Percentiles rank a stretch among this genome's conserved stretches.
phyloP scores from a whole-genome alignment of 768 basidiomycete genomes.

The Boletus coccyginus region DNA sequence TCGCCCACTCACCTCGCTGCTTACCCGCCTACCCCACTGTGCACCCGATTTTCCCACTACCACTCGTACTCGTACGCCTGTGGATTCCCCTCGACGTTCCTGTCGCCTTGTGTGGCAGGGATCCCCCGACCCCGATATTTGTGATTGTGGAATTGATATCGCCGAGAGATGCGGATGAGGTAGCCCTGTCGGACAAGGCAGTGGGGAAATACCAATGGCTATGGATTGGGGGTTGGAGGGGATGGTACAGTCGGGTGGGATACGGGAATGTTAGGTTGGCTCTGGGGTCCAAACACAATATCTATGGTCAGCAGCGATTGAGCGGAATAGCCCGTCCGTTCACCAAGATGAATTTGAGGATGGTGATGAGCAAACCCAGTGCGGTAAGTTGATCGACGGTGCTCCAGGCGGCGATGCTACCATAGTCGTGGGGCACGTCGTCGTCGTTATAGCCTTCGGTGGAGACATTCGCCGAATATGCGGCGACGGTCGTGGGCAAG shows the following conservation, averaged over 20 bases:
- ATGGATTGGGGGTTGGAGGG: slow-evolving; percentile 36
- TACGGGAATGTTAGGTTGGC: slow-evolving; percentile 63
- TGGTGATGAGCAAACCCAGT: too few species aligned
- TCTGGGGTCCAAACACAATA: slow-evolving; percentile 52
- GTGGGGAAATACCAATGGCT: too few species aligned
- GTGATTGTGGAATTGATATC: too few species aligned
- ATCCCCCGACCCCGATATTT: too few species aligned
- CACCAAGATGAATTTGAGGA: too few species aligned
- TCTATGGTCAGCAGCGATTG: background rate
- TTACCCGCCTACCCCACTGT: slow-evolving; percentile 78
- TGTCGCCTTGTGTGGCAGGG: too few species aligned
- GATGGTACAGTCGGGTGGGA: slow-evolving; percentile 49
- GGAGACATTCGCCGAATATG: slow-evolving; percentile 43
- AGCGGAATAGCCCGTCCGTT: too few species aligned
- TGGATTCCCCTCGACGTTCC: background rate
- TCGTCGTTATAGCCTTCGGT: slow-evolving; percentile 49
- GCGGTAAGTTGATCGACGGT: too few species aligned
- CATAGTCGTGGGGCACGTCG: slow-evolving; percentile 50
- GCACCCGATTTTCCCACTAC: slow-evolving; percentile 81
- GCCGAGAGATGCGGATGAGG: too few species aligned
- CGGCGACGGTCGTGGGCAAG: slow-evolving; percentile 59
- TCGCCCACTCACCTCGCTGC: slow-evolving; percentile 70
- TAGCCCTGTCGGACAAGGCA: background rate
- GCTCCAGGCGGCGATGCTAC: slow-evolving; percentile 38
- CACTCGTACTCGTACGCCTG: slow-evolving; percentile 65